Percentiles rank a stretch among this genome's conserved stretches.
These are phyloP conservation scores for Trypanosomatidae sp. DNA, from an alignment of 208 protist species.

Conservation along the genomic window DNA sequence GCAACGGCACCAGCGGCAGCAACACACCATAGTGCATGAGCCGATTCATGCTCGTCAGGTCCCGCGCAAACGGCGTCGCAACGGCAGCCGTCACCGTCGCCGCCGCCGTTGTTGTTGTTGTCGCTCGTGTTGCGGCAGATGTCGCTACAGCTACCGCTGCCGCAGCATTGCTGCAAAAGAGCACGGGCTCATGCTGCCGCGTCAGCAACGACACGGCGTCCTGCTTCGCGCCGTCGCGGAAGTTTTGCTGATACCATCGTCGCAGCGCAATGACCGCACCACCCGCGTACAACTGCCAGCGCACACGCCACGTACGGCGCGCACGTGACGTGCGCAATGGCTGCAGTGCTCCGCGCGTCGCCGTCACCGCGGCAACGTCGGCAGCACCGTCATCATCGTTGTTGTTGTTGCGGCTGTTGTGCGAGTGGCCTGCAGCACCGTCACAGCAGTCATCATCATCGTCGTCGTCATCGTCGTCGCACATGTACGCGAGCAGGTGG, in stretches of 20 bases:
- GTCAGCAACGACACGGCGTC: slow-evolving; percentile 64
- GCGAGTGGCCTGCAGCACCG: too few relatives aligned
- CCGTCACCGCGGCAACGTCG: neutral
- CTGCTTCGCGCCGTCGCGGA: slow-evolving; percentile 70
- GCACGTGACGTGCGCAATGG: too few relatives aligned
- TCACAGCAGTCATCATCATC: too few relatives aligned
- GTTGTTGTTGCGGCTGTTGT: too few relatives aligned
- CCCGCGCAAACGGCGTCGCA: slow-evolving; percentile 50
- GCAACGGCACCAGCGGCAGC: slow-evolving; percentile 13
- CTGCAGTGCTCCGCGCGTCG: too few relatives aligned
- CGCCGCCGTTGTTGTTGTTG: too few relatives aligned
- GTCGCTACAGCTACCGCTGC: too few relatives aligned
- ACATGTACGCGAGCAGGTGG: slow-evolving; percentile 52
- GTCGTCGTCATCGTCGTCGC: slow-evolving; percentile 8
- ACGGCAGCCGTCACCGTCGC: slow-evolving; percentile 31
- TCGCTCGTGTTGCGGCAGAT: too few relatives aligned
- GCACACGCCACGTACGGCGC: too few relatives aligned
- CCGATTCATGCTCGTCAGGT: slow-evolving; percentile 44
- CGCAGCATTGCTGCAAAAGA: too few relatives aligned
- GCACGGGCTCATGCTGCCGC: slow-evolving; percentile 55
- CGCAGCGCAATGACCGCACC: slow-evolving; percentile 24
- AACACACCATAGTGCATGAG: slow-evolving; percentile 32
- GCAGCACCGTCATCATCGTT: neutral
- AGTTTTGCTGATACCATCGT: slow-evolving; percentile 71
- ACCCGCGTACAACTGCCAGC: slow-evolving; percentile 4